A percentile compares a stretch with the other conserved stretches of the same genome.
Conservation (phyloP, 2,329 filamentous ascomycete species). For the Fusarium luffae region DNA sequence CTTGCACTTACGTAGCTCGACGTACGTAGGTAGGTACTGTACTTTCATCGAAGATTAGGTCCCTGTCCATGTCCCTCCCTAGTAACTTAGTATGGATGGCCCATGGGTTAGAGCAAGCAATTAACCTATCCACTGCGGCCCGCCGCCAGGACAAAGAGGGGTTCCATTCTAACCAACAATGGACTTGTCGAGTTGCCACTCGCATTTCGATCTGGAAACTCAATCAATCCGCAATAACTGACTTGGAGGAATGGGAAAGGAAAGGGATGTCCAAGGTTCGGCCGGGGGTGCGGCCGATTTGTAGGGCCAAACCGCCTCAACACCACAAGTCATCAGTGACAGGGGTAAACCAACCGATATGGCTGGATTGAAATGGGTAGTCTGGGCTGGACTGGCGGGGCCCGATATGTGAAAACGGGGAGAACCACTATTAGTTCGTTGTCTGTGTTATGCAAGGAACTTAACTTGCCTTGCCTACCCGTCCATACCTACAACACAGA, state of each 20-base stretch:
- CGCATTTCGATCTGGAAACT: background rate
- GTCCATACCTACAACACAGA: conserved; percentile 24
- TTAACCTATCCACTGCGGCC: conserved; percentile 2
- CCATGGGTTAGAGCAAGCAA: background rate
- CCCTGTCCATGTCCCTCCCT: background rate
- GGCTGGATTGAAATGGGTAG: conserved; percentile 9
- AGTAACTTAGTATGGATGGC: background rate
- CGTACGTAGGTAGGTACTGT: background rate
- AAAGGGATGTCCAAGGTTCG: background rate
- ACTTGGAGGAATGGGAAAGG: background rate
- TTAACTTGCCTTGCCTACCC: conserved; percentile 31
- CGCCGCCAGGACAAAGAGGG: conserved; percentile 2
- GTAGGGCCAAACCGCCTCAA: conserved; percentile 20
- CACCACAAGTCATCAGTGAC: conserved; percentile 15
- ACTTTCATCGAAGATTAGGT: background rate
- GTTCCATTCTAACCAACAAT: background rate
- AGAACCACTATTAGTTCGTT: conserved; percentile 9
- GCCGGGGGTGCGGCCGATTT: conserved; percentile 5
- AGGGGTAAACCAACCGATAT: conserved; percentile 27
- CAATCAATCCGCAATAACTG: background rate
- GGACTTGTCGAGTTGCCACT: background rate
- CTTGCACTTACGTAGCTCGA: background rate
- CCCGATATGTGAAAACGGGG: conserved; percentile 3
- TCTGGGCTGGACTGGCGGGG: conserved; percentile 14
- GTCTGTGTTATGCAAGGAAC: conserved; percentile 32